Evolutionary conservation across 2,329 filamentous ascomycete genomes (phyloP).

Genomic region (Hypoxylon sp.): DNA sequence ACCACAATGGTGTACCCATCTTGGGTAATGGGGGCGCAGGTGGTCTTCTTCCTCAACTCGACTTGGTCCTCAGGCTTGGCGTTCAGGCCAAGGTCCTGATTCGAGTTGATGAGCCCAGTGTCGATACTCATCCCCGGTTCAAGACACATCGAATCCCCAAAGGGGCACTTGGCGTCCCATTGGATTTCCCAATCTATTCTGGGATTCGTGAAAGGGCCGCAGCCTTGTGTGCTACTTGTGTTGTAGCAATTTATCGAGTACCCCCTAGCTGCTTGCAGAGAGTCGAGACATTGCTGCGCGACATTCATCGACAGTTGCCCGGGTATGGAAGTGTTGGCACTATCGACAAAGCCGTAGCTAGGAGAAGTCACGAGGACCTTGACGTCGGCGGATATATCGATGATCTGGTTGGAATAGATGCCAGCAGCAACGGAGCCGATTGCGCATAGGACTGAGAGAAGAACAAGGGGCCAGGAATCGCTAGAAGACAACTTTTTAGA

Average conservation of each 20-base stretch:
- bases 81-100: background rate
- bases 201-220: background rate
- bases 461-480: background rate
- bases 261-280: background rate
- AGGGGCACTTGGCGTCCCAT: background rate
- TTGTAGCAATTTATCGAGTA: background rate
- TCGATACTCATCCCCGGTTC: background rate
- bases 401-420: background rate
- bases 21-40: background rate
- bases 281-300: background rate
- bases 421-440: background rate
- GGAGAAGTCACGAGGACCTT: background rate
- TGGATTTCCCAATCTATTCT: background rate
- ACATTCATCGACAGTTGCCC: background rate
- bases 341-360: background rate
- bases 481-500: background rate
- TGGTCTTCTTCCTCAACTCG: background rate
- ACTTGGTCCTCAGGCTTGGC: background rate
- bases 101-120: background rate
- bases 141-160: background rate
- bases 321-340: background rate
- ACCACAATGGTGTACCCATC: background rate
- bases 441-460: background rate
- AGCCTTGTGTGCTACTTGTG: background rate
- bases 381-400: background rate